A percentile compares a stretch with the other conserved stretches of the same genome.
These are phyloP conservation scores for Obba rivulosa DNA, from an alignment of 768 basidiomycete genomes.

Conservation along the genomic window DNA sequence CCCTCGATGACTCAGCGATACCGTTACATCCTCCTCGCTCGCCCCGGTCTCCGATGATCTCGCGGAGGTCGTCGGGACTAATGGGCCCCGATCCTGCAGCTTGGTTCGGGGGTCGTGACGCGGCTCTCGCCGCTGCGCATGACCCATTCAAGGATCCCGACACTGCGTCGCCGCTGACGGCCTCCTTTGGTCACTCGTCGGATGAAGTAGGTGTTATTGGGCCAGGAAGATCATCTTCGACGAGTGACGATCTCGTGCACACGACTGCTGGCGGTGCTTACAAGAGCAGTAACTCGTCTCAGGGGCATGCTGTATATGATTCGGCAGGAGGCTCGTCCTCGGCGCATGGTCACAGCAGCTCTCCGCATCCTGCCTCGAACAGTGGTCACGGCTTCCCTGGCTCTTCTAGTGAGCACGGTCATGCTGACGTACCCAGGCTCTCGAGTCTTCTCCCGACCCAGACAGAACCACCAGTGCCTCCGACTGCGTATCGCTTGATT, in stretches of 20 bases:
- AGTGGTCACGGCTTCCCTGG: neutral
- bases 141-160: constrained; percentile 6
- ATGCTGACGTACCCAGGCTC: neutral
- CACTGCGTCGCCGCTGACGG: neutral
- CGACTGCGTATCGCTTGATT: constrained; percentile 9
- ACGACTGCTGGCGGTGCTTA: neutral
- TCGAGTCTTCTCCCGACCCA: constrained; percentile 18
- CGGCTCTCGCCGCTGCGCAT: constrained; percentile 3
- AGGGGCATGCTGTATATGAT: constrained; percentile 6
- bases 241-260: neutral
- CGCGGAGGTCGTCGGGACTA: neutral
- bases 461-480: neutral
- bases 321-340: neutral
- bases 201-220: constrained; percentile 2
- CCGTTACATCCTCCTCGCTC: constrained; percentile 3
- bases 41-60: constrained; percentile 7
- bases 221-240: neutral
- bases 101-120: constrained; percentile 13
- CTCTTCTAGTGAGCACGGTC: constrained; percentile 6
- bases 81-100: constrained; percentile 10
- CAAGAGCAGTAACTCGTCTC: constrained; percentile 8
- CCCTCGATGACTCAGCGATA: neutral
- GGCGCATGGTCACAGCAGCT: constrained; percentile 3
- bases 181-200: too few species aligned
- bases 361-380: constrained; percentile 4